Percentiles rank a stretch among this genome's conserved stretches.
Conservation (phyloP, 352 stramenopile species). For the Pythium coloratum region DNA sequence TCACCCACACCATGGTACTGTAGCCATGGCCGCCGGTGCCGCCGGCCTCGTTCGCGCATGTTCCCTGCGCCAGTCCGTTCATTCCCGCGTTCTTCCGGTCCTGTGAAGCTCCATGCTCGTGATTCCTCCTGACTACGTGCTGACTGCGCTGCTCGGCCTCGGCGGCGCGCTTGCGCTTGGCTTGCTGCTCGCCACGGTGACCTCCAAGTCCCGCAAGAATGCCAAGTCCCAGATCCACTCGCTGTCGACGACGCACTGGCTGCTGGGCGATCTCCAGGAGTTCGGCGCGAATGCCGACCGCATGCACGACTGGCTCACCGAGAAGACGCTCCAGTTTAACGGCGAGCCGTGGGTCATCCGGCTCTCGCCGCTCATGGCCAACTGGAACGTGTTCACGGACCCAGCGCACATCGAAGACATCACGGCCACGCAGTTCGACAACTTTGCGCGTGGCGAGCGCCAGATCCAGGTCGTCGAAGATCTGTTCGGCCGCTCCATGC, state of each 20-base stretch:
- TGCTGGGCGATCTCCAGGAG: constrained; percentile 51
- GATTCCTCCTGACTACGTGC: constrained; percentile 1
- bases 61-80: neutral
- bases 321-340: constrained; percentile 9
- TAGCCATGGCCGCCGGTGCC: neutral
- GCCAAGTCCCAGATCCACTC: neutral
- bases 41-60: too few species aligned
- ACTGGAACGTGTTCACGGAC: constrained; percentile 25
- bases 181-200: neutral
- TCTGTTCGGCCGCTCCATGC: constrained; percentile 27
- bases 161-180: constrained; percentile 15
- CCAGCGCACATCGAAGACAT: constrained; percentile 34
- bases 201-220: neutral
- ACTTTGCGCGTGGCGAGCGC: constrained; percentile 30
- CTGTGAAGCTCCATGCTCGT: neutral
- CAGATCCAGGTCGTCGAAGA: constrained; percentile 22
- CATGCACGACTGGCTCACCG: constrained; percentile 53
- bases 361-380: constrained; percentile 16
- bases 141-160: constrained; percentile 10
- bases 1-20: neutral
- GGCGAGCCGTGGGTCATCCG: constrained; percentile 29
- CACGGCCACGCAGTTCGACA: constrained; percentile 33
- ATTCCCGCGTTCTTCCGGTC: neutral
- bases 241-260: constrained; percentile 1
- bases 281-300: constrained; percentile 28